Base-by-base conservation (phyloP, 169 alveolate species). In the Blepharisma undulans region DNA sequence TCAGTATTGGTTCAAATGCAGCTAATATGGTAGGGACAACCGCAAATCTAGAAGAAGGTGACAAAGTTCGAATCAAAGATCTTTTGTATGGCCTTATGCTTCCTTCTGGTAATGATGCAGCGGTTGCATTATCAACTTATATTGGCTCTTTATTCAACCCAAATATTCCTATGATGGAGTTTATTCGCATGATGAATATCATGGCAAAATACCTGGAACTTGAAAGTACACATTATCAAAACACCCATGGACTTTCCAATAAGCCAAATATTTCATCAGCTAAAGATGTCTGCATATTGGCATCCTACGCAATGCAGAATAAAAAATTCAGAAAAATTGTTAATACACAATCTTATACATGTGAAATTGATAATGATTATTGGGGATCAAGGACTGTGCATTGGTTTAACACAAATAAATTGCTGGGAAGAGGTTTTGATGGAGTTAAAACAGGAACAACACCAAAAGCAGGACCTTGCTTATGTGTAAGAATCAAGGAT, bases 381-480 rank as follows among this genome's bases (percentile, higher is more conserved):
- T 84, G 90, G 34, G 30, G 59, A 14, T 71, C 86, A 18, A 88
- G 91, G 29, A 33, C 84, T 27, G 76, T 92, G 78, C 60, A 48
- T 33, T 95, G 97, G 96, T 84, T 90, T 33, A 95, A 90, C 60
- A 93, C 97, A 18, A 95, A 95, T 74, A 93, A 95, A 79, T 81
- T 95, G 72, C 79, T 95, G 16, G 92, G 90, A 18, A 90, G 88
- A 86, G 97, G 96, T 21, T 92, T 94, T 86, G 87, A 80, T 25
- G 97, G 97, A 60, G 92, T 94, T 4, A 94, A 94, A 80, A 94
- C 97, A 12, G 97, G 97, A 30, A 89, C 88, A 2, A 94, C 97
- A 72, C 66, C 33, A 3, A 88, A 90, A 6, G 97, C 97, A 6
- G 97, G 97, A 0, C 94, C 95, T 32, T 94, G 97, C 80, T 71